Conservation (phyloP, 2,329 filamentous ascomycete species). For the Fusarium sp. region DNA sequence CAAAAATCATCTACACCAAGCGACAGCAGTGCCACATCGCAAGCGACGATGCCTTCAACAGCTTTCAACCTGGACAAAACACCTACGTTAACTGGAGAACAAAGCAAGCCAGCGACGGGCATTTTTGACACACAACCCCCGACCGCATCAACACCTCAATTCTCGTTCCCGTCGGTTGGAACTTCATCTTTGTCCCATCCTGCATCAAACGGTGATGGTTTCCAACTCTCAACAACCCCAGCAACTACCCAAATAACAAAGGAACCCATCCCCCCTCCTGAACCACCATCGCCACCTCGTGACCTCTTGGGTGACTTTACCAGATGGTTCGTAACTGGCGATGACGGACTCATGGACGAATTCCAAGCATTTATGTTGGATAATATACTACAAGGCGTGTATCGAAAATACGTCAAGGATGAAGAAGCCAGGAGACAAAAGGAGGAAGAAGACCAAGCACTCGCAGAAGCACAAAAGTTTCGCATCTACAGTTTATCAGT, state of each 20-base stretch:
- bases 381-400: slow-evolving; percentile 55
- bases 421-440: slow-evolving; percentile 53
- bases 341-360: slow-evolving; percentile 62
- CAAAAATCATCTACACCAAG: not conserved
- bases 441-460: slow-evolving; percentile 59
- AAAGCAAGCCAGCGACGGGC: not conserved
- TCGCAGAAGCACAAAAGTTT: slow-evolving; percentile 60
- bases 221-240: slow-evolving; percentile 1
- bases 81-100: not conserved
- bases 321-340: slow-evolving; percentile 64
- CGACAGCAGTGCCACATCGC: not conserved
- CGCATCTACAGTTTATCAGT: slow-evolving; percentile 60
- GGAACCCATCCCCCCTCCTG: slow-evolving; percentile 1
- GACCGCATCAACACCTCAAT: slow-evolving; percentile 10
- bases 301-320: slow-evolving; percentile 62
- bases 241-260: slow-evolving; percentile 2
- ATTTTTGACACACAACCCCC: not conserved
- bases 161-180: slow-evolving; percentile 11
- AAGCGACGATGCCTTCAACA: not conserved
- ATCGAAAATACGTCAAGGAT: slow-evolving; percentile 52
- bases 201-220: not conserved
- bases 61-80: not conserved
- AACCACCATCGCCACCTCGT: slow-evolving; percentile 36
- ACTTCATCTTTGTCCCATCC: slow-evolving; percentile 1
- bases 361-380: slow-evolving; percentile 59